A percentile compares a stretch with the other conserved stretches of the same genome.
Evolutionary conservation across 2,329 filamentous ascomycete species (phyloP).

Genomic region (Bimuria novae-zelandiae): DNA sequence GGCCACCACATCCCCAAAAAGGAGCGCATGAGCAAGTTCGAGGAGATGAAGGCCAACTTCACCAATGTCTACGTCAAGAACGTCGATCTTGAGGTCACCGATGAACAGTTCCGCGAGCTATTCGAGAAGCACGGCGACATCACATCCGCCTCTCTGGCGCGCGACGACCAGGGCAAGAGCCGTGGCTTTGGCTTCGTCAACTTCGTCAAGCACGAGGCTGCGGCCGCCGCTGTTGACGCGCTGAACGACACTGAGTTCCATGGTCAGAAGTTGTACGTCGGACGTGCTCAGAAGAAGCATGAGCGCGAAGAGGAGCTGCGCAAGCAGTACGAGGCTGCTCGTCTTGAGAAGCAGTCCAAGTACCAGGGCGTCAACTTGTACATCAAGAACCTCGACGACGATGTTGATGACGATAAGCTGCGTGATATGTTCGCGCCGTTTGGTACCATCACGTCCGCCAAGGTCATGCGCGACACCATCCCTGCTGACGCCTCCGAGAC

Average conservation of each 20-base stretch:
- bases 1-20: slow-evolving; percentile 99
- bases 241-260: slow-evolving; percentile 92
- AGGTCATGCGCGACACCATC: slow-evolving; percentile 92
- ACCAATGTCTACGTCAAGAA: slow-evolving; percentile 99
- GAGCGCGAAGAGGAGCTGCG: slow-evolving; percentile 99
- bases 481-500: slow-evolving; percentile 55
- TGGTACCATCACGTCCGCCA: slow-evolving; percentile 95
- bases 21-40: slow-evolving; percentile 99
- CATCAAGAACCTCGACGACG: slow-evolving; percentile 98
- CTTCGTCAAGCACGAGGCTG: slow-evolving; percentile 89
- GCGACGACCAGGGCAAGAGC: slow-evolving; percentile 87
- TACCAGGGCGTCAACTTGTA: slow-evolving; percentile 99
- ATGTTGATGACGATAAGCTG: slow-evolving; percentile 97
- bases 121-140: slow-evolving; percentile 94
- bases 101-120: slow-evolving; percentile 91
- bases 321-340: slow-evolving; percentile 97
- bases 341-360: slow-evolving; percentile 97
- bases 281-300: slow-evolving; percentile 99
- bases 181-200: slow-evolving; percentile 97
- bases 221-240: slow-evolving; percentile 83
- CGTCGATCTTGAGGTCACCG: slow-evolving; percentile 79
- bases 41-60: slow-evolving; percentile 99
- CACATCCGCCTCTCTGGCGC: slow-evolving; percentile 91
- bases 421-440: slow-evolving; percentile 90
- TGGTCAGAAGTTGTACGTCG: slow-evolving; percentile 95